Evolutionary conservation across 2,329 filamentous ascomycete genomes (phyloP).

Genomic region (Ophiostoma novo-ulmi): DNA sequence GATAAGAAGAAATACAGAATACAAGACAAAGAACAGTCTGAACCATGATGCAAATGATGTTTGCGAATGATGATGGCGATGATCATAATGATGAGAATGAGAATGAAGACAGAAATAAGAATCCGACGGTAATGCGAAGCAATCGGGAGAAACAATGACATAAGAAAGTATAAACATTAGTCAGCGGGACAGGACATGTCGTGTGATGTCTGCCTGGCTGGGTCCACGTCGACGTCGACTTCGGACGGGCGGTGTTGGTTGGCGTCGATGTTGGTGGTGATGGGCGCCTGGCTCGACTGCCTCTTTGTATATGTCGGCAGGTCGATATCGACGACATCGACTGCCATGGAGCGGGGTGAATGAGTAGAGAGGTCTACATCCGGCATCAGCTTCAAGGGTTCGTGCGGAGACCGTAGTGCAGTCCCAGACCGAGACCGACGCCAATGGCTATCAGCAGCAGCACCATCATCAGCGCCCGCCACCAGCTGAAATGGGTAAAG

Average conservation of each 20-base stretch:
- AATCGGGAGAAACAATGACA: neutral
- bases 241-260: neutral
- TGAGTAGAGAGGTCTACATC: neutral
- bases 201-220: neutral
- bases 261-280: neutral
- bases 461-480: conserved; percentile 10
- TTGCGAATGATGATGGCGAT: neutral
- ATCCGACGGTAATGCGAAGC: neutral
- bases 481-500: conserved; percentile 7
- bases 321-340: neutral
- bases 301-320: neutral
- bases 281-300: neutral
- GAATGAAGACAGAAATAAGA: neutral
- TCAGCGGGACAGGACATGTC: neutral
- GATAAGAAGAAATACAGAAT: conserved; percentile 5
- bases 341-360: no score
- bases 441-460: conserved; percentile 12
- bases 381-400: neutral
- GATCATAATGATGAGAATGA: neutral
- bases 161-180: conserved; percentile 16
- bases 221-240: neutral
- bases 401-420: neutral
- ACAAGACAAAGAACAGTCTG: conserved; percentile 1
- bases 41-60: neutral
- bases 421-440: neutral